Evolutionary conservation across 73 alveolate genomes (phyloP), one percentile per base, ranked within the genome.

Genomic region (Symbiodinium natans): DNA sequence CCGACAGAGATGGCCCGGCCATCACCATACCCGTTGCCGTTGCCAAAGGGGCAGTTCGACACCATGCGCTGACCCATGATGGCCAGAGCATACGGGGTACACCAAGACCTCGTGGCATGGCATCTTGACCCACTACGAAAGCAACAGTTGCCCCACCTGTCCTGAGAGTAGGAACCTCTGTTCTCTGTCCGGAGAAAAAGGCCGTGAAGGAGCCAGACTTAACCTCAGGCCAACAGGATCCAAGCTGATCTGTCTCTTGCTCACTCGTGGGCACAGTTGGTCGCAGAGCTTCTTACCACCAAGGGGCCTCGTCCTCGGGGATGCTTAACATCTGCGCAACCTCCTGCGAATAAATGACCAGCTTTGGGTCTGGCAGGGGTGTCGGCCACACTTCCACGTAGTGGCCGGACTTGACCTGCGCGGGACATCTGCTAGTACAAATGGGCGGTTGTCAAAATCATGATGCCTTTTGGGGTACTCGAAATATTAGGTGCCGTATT

Each of bases 1-100:
- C 95, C 95, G 46, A 88, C 59, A 21, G 95, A 88, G 36, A 88
- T 19, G 33, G 95, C 95, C n/a, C 95, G 95, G 59, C 95, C 95
- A 38, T 88, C 95, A 25, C 95, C 95, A 25, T 88, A 56, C 68
- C 95, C 95, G 71, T 88, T 88, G 95, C 93, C 93, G 27, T 86
- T 86, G 25, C 59, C 59, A 75, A 86, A 86, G 56, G 93, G 93
- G 21, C 93, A 86, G 83, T 86, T 86, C 82, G 54, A 73, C 38
- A 46, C 54, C 93, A 86, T 86, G 56, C 59, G 82, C 80, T 86
- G 77, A 43, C 46, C 34, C 41, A 73, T 36, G n/a, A 48, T 36
- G 48, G 41, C 39, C 38, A 73, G 83, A 21, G 83, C 83, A 38
- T 80, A 36, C 2, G 54, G 54, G 7, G 54, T 80, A 25, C 56